phyloP scores from a whole-genome alignment of 2,329 filamentous ascomycete genomes.

The Talaromyces atroroseus region DNA sequence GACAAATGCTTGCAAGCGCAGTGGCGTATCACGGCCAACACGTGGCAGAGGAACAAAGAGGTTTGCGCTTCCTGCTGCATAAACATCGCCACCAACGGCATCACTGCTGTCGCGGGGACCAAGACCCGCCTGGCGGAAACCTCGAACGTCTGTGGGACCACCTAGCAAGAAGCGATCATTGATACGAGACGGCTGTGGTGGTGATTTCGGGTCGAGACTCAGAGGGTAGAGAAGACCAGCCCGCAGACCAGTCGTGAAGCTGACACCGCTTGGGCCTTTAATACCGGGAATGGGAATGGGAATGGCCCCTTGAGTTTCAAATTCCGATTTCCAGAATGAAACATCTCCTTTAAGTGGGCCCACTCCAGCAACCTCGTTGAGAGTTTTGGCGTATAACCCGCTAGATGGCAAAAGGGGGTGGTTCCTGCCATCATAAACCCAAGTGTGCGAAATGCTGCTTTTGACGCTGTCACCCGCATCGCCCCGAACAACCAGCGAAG shows the following conservation, averaged over 20 bases:
- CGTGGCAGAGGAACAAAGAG: conserved; percentile 79
- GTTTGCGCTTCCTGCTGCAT: conserved; percentile 81
- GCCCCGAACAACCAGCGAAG: conserved; percentile 72
- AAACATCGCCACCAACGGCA: conserved; percentile 85
- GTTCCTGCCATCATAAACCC: conserved; percentile 73
- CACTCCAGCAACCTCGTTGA: conserved; percentile 79
- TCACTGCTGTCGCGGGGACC: conserved; percentile 83
- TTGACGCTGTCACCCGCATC: conserved; percentile 92
- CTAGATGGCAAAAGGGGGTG: conserved; percentile 75
- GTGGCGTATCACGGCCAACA: conserved; percentile 72
- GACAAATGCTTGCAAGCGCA: conserved; percentile 83
- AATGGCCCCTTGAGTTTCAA: conserved; percentile 71
- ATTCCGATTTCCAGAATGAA: conserved; percentile 86
- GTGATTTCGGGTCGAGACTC: conserved; percentile 51
- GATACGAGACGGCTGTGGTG: conserved; percentile 65
- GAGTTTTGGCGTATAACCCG: conserved; percentile 74
- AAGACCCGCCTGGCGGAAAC: conserved; percentile 83
- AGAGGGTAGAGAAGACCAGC: conserved; percentile 81
- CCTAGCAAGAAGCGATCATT: conserved; percentile 95
- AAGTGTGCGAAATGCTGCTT: conserved; percentile 76
- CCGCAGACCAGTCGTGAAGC: conserved; percentile 74
- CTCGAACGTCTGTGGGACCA: conserved; percentile 88
- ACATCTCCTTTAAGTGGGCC: conserved; percentile 82
- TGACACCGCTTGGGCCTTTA: conserved; percentile 68
- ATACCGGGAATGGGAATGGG: conserved; percentile 67